phyloP scores from a whole-genome alignment of 257 asterid species.

The Scutellaria baicalensis region DNA sequence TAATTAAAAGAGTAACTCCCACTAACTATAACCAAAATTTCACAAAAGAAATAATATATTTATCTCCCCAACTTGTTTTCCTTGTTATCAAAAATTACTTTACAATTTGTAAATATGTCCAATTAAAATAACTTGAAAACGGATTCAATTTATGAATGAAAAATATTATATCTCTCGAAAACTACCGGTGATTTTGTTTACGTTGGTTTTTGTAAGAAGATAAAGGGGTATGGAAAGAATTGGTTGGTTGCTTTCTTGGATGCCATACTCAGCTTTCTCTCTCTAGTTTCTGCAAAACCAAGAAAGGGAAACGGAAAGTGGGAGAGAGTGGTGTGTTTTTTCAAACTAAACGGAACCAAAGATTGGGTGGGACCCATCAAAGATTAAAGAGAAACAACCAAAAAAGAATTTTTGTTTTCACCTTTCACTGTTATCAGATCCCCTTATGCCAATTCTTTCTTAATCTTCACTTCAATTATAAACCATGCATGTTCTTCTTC shows the following conservation, averaged over 20 bases:
- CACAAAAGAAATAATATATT: no score
- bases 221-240: no score
- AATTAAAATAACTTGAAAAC: no score
- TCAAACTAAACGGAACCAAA: conserved; percentile 19
- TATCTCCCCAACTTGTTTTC: no score
- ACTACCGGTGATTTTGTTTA: no score
- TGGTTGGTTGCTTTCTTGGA: conserved; percentile 1
- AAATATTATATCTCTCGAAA: no score
- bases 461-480: background rate
- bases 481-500: background rate
- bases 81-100: no score
- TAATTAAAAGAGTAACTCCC: no score
- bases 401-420: background rate
- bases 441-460: background rate
- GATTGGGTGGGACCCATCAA: background rate
- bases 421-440: conserved; percentile 16
- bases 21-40: no score
- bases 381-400: conserved; percentile 8
- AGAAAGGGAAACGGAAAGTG: conserved; percentile 13
- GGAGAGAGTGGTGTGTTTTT: background rate
- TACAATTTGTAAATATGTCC: no score
- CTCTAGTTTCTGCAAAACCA: conserved; percentile 17
- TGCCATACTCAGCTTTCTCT: background rate
- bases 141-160: no score
- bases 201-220: no score